Conservation (phyloP, 1,284 basidiomycete species). For the Chondrostereum purpureum region DNA sequence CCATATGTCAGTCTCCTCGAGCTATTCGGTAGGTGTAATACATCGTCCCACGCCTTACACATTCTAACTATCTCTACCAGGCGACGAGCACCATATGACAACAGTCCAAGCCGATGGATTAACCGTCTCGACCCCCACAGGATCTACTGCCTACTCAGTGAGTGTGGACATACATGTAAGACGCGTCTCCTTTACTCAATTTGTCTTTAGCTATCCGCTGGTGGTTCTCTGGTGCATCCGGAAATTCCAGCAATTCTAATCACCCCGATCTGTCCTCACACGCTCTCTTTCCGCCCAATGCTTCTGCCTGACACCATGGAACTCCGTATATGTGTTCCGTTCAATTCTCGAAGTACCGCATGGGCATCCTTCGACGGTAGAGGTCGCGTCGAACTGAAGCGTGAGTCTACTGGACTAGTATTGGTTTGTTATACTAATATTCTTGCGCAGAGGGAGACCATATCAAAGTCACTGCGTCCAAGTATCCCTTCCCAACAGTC, state of each 20-base stretch:
- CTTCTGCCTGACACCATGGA: conserved; percentile 98
- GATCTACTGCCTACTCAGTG: conserved; percentile 96
- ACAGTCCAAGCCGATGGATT: conserved; percentile 98
- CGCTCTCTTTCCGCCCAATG: conserved; percentile 98
- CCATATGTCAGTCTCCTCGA: conserved; percentile 96
- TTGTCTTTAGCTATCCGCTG: conserved; percentile 78
- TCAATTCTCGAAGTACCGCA: conserved; percentile 95
- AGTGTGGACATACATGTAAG: conserved; percentile 20
- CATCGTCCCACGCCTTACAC: not conserved
- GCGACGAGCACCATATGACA: conserved; percentile 98
- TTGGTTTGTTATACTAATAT: conserved; percentile 6
- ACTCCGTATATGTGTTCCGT: conserved; percentile 95
- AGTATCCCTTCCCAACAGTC: conserved; percentile 98
- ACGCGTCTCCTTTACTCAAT: not conserved
- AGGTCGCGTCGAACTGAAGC: conserved; percentile 91
- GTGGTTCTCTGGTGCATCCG: conserved; percentile 95
- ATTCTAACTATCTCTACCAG: conserved; percentile 34
- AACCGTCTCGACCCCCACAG: conserved; percentile 78
- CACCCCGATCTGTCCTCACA: conserved; percentile 98
- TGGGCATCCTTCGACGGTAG: conserved; percentile 99
- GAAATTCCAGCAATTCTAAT: conserved; percentile 96
- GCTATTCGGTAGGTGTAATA: conserved; percentile 74
- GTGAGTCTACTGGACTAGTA: conserved; percentile 42
- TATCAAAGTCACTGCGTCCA: conserved; percentile 97
- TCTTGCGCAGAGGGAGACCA: conserved; percentile 85